Base-by-base conservation (phyloP, 352 stramenopile species). In the Phytophthora boehmeriae region DNA sequence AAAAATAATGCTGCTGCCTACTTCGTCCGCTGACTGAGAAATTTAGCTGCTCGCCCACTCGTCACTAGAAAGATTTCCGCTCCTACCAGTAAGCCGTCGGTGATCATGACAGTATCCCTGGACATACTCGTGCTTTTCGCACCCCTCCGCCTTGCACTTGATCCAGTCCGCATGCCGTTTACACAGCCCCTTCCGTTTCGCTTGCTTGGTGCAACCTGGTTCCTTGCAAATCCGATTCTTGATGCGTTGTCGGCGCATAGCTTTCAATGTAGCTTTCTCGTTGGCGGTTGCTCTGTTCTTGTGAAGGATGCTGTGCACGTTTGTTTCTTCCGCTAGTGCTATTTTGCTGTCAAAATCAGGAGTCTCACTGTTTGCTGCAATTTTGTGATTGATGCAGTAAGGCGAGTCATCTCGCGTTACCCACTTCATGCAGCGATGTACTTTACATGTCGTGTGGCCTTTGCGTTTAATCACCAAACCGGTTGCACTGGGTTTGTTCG, bases 81-180 rank as follows among this genome's bases (percentile, higher is more conserved):
- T 1, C 16, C 16, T 11, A 44, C 13, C 13, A 22, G 16, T 8
- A 44, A 16, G 4, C 38, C 41, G 32, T 17, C 44, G 19, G n/a
- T 62, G 54, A 8, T 14, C 6, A 20, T 25, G 32, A 35, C 54
- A 62, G 14, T 39, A 11, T 25, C 27, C 16, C 17, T 43, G 30
- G 2, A 16, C 25, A 25, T 17, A 8, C 41, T 32, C 58, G 51
- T 25, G 17, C 43, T 17, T 30, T 2, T 17, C 13, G 39, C 59
- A 67, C 4, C 27, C 28, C 13, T 54, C 44, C 5, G 32, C 14
- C 43, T 51, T 66, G 51, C 59, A 61, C 8, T 36, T 35, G 22
- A n/a, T 17, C 13, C 38, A 60, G 4, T 32, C 49, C 10, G 39
- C 57, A 43, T 59, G 57, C 16, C 8, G 6, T 14, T 8, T 16